Conservation (phyloP, 1,284 basidiomycete species). For the Athelia psychrophila region DNA sequence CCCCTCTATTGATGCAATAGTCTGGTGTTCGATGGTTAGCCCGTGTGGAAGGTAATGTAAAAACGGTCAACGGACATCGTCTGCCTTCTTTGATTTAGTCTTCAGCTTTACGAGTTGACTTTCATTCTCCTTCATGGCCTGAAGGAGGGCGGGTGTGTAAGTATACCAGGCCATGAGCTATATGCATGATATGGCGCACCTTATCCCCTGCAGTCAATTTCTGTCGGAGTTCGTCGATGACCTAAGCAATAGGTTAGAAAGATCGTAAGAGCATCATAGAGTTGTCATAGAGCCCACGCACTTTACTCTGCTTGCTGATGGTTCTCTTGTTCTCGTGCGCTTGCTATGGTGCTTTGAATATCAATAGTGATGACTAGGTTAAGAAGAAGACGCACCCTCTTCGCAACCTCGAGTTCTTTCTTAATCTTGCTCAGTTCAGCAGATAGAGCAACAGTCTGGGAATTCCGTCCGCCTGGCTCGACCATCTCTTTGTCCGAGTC, state of each 20-base stretch:
- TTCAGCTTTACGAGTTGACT: constrained; percentile 44
- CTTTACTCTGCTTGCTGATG: constrained; percentile 57
- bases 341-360: constrained; percentile 34
- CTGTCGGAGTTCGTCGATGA: constrained; percentile 16
- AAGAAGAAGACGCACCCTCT: constrained; percentile 39
- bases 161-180: constrained; percentile 1
- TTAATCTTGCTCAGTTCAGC: background rate
- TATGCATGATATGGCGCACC: constrained; percentile 8
- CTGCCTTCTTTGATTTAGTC: constrained; percentile 44
- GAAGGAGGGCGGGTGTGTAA: background rate
- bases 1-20: constrained; percentile 51
- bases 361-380: constrained; percentile 15
- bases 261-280: background rate
- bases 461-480: background rate
- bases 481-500: constrained; percentile 12
- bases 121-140: constrained; percentile 51
- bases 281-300: constrained; percentile 19
- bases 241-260: constrained; percentile 1
- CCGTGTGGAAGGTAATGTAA: background rate
- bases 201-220: constrained; percentile 19
- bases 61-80: constrained; percentile 42
- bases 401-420: constrained; percentile 41
- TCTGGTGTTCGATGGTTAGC: constrained; percentile 29
- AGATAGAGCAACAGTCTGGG: background rate
- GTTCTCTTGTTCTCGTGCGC: constrained; percentile 47